Evolutionary conservation across 1,284 basidiomycete species (phyloP).

Genomic region (Termitomyces sp.): DNA sequence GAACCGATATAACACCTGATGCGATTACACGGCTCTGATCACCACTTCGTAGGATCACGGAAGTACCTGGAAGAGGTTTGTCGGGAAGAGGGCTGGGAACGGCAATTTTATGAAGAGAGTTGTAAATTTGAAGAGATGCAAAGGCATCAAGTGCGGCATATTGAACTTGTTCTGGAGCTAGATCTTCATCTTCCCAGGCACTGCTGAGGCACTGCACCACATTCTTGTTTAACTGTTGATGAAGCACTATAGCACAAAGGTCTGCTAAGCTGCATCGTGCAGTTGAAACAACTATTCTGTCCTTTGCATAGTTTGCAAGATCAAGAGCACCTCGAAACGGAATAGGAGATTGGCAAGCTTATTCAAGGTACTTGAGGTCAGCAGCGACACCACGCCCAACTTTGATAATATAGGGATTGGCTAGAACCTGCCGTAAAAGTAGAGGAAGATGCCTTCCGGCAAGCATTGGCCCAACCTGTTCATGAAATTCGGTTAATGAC

Average conservation of each 20-base stretch:
- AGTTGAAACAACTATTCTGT: slow-evolving; percentile 7
- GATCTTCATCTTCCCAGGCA: slow-evolving; percentile 20
- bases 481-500: background rate
- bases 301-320: slow-evolving; percentile 20
- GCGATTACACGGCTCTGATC: too few relatives aligned
- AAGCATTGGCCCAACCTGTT: background rate
- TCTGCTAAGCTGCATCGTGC: slow-evolving; percentile 6
- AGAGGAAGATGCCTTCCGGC: background rate
- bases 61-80: slow-evolving; percentile 48
- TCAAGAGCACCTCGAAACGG: slow-evolving; percentile 19
- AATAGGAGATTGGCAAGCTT: slow-evolving; percentile 1
- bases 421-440: slow-evolving; percentile 6
- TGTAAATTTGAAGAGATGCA: slow-evolving; percentile 20
- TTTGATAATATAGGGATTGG: slow-evolving; percentile 18
- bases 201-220: slow-evolving; percentile 16
- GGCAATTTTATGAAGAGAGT: slow-evolving; percentile 35
- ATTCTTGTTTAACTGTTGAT: slow-evolving; percentile 17
- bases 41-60: too few relatives aligned
- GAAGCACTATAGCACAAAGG: slow-evolving; percentile 16
- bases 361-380: slow-evolving; percentile 20
- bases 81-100: slow-evolving; percentile 22
- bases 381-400: slow-evolving; percentile 16
- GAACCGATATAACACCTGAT: too few relatives aligned
- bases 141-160: slow-evolving; percentile 29
- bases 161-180: slow-evolving; percentile 18